Evolutionary conservation across 1,284 basidiomycete genomes (phyloP).

Genomic region (Ganoderma multipileum): DNA sequence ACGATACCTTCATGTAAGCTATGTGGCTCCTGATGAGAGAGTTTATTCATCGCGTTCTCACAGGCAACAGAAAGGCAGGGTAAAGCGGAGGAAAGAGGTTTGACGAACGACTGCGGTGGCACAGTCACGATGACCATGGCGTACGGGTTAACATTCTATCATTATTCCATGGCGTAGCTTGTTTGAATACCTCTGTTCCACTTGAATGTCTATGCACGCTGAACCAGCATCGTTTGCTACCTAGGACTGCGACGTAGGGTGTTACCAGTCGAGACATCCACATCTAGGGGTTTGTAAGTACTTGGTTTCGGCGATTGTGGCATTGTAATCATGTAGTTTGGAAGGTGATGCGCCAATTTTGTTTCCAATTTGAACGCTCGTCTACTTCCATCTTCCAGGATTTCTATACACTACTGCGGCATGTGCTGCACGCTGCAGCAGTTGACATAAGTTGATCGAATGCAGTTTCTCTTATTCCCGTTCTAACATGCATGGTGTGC

Average conservation of each 20-base stretch:
- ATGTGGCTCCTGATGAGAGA: background rate
- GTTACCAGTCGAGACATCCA: too few relatives aligned
- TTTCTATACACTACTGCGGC: background rate
- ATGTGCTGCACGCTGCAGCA: background rate
- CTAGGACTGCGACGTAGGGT: background rate
- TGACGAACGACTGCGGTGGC: constrained; percentile 4
- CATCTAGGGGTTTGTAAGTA: too few relatives aligned
- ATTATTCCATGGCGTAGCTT: background rate
- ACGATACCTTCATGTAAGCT: constrained; percentile 62
- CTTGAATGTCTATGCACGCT: background rate
- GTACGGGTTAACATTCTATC: background rate
- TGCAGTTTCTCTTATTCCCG: background rate
- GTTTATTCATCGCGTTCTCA: constrained; percentile 3
- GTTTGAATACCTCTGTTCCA: background rate
- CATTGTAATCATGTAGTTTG: too few relatives aligned
- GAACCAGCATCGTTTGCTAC: background rate
- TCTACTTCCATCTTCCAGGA: too few relatives aligned
- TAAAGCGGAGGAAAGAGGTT: constrained; percentile 35
- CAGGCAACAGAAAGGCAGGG: constrained; percentile 38
- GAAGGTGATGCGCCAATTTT: too few relatives aligned
- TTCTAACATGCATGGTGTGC: background rate
- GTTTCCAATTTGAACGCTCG: too few relatives aligned
- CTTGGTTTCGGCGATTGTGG: too few relatives aligned
- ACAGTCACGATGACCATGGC: background rate
- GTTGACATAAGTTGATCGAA: background rate